Percentiles rank a stretch among this genome's conserved stretches.
phyloP scores from a whole-genome alignment of 352 stramenopile genomes.

The Phytophthora hibernalis region DNA sequence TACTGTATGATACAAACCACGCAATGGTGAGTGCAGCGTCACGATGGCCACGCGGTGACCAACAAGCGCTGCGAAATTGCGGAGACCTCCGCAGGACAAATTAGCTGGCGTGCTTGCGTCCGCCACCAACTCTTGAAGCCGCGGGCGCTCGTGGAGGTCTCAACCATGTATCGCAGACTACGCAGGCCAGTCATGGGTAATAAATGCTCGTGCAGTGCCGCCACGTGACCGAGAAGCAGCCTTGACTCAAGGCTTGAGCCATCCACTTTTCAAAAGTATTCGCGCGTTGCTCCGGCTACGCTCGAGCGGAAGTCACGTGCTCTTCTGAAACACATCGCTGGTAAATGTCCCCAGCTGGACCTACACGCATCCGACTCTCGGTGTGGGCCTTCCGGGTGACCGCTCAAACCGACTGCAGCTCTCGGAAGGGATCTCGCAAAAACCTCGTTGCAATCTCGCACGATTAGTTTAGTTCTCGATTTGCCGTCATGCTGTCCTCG shows the following conservation, averaged over 20 bases:
- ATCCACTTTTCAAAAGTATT: constrained; percentile 13
- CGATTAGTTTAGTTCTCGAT: constrained; percentile 34
- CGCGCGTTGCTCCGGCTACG: constrained; percentile 28
- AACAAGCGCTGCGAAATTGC: neutral
- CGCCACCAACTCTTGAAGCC: constrained; percentile 4
- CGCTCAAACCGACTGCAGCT: constrained; percentile 27
- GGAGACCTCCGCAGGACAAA: neutral
- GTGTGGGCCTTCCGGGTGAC: constrained; percentile 11
- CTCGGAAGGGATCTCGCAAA: constrained; percentile 27
- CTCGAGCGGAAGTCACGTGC: constrained; percentile 26
- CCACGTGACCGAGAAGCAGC: constrained; percentile 4
- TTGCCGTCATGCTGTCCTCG: constrained; percentile 36
- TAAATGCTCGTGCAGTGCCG: constrained; percentile 3
- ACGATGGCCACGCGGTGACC: neutral
- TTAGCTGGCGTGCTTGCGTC: constrained; percentile 12
- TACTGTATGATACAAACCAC: too few relatives aligned
- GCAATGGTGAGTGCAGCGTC: neutral
- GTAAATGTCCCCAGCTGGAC: constrained; percentile 36
- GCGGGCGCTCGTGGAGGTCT: constrained; percentile 1
- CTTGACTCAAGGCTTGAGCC: too few relatives aligned
- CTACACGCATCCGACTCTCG: constrained; percentile 36
- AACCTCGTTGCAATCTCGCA: constrained; percentile 14
- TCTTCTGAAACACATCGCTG: constrained; percentile 42
- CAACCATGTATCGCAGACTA: constrained; percentile 1
- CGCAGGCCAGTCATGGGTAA: constrained; percentile 1